Percentiles rank a stretch among this genome's conserved stretches.
Evolutionary conservation across 805 yeast species (phyloP).

Genomic region (Ogataea ganodermae): DNA sequence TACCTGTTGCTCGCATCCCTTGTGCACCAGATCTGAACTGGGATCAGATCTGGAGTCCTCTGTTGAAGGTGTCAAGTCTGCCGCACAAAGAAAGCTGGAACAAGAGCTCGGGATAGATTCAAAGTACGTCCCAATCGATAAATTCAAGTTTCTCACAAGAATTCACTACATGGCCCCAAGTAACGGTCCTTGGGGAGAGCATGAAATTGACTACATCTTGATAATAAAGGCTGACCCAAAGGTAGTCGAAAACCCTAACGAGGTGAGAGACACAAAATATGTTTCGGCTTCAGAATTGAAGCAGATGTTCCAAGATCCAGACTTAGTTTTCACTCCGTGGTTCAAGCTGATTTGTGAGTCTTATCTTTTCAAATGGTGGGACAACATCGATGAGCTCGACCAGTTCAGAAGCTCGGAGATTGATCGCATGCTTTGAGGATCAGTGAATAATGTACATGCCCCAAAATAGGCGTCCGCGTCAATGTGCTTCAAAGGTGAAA

Average conservation of each 20-base stretch:
- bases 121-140: conserved; percentile 59
- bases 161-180: conserved; percentile 92
- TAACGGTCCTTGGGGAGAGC: conserved; percentile 90
- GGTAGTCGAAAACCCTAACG: conserved; percentile 66
- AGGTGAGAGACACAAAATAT: conserved; percentile 78
- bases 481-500: background rate
- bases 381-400: conserved; percentile 58
- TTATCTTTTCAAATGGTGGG: conserved; percentile 95
- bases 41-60: conserved; percentile 64
- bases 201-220: conserved; percentile 93
- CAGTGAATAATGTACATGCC: no score
- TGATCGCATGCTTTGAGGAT: conserved; percentile 48
- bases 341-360: conserved; percentile 92
- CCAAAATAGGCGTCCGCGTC: no score
- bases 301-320: conserved; percentile 68
- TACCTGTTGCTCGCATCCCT: conserved; percentile 98
- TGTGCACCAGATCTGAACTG: conserved; percentile 78
- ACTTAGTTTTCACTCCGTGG: conserved; percentile 91
- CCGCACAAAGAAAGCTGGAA: conserved; percentile 88
- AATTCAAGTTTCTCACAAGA: conserved; percentile 83
- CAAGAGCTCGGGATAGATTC: conserved; percentile 86
- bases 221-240: conserved; percentile 61
- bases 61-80: conserved; percentile 75
- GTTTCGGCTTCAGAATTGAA: conserved; percentile 69
- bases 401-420: conserved; percentile 47